Evolutionary conservation across 2,329 filamentous ascomycete genomes (phyloP).

Genomic region (Fusarium sp.): DNA sequence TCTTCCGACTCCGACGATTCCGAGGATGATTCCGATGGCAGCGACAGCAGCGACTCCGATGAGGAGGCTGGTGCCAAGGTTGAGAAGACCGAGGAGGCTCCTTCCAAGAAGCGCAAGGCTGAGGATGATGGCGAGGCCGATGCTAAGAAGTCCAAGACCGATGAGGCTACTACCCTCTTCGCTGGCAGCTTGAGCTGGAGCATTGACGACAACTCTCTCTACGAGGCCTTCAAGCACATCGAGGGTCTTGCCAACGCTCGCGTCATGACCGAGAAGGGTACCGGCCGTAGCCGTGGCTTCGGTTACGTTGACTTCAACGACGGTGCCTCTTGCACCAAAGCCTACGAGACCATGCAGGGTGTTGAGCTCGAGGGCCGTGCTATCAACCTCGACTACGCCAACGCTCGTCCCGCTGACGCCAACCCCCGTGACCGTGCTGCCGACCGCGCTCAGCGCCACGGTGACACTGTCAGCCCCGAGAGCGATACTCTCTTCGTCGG

Average conservation of each 20-base stretch:
- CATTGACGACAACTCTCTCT: slow-evolving; percentile 85
- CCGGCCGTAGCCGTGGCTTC: slow-evolving; percentile 89
- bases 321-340: slow-evolving; percentile 76
- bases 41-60: slow-evolving; percentile 54
- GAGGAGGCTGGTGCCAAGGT: slow-evolving; percentile 54
- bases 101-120: slow-evolving; percentile 64
- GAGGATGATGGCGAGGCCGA: slow-evolving; percentile 63
- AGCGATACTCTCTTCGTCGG: slow-evolving; percentile 92
- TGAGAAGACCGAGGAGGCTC: slow-evolving; percentile 55
- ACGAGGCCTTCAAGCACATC: slow-evolving; percentile 84
- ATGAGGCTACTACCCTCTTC: slow-evolving; percentile 77
- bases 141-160: slow-evolving; percentile 78
- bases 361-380: slow-evolving; percentile 79
- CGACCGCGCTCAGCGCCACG: slow-evolving; percentile 77
- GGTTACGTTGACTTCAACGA: slow-evolving; percentile 91
- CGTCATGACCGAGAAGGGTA: slow-evolving; percentile 85
- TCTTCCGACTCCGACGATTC: slow-evolving; percentile 53
- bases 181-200: slow-evolving; percentile 93
- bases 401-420: slow-evolving; percentile 70
- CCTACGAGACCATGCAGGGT: slow-evolving; percentile 80
- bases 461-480: slow-evolving; percentile 83
- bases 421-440: slow-evolving; percentile 68
- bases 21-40: slow-evolving; percentile 51
- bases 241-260: slow-evolving; percentile 79
- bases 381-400: slow-evolving; percentile 84